Evolutionary conservation across 1,139 yeast genomes (phyloP).

Genomic region (Candida albicans): DNA sequence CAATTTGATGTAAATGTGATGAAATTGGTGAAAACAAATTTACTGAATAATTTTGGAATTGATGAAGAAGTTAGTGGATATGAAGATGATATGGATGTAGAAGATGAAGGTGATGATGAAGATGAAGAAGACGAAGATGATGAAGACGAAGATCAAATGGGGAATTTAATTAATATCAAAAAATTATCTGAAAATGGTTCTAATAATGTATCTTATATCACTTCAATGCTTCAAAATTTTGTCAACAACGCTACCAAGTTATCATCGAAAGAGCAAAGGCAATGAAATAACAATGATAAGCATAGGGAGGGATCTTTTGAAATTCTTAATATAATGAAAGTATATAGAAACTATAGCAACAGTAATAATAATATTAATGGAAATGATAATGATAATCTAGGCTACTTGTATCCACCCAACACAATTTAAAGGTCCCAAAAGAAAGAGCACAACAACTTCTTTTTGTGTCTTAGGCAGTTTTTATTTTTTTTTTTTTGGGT

Average conservation of each 20-base stretch:
- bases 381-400: too few relatives aligned
- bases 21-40: slow-evolving; percentile 36
- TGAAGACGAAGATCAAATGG: slow-evolving; percentile 19
- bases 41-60: slow-evolving; percentile 40
- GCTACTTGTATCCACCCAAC: too few relatives aligned
- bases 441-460: too few relatives aligned
- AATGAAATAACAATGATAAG: background rate
- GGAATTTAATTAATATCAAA: slow-evolving; percentile 28
- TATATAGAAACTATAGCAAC: too few relatives aligned
- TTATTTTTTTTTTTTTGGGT: too few relatives aligned
- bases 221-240: slow-evolving; percentile 42
- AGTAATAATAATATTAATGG: too few relatives aligned
- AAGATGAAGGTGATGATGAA: slow-evolving; percentile 18
- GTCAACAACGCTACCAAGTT: slow-evolving; percentile 31
- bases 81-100: slow-evolving; percentile 13
- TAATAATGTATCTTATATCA: slow-evolving; percentile 32
- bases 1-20: slow-evolving; percentile 22
- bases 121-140: slow-evolving; percentile 20
- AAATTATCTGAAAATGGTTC: slow-evolving; percentile 24
- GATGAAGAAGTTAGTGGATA: slow-evolving; percentile 16
- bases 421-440: too few relatives aligned
- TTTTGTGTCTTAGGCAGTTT: too few relatives aligned
- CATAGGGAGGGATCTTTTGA: background rate
- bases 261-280: background rate
- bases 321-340: too few relatives aligned